phyloP scores from a whole-genome alignment of 352 stramenopile species.

The Blastocystis sp. region DNA sequence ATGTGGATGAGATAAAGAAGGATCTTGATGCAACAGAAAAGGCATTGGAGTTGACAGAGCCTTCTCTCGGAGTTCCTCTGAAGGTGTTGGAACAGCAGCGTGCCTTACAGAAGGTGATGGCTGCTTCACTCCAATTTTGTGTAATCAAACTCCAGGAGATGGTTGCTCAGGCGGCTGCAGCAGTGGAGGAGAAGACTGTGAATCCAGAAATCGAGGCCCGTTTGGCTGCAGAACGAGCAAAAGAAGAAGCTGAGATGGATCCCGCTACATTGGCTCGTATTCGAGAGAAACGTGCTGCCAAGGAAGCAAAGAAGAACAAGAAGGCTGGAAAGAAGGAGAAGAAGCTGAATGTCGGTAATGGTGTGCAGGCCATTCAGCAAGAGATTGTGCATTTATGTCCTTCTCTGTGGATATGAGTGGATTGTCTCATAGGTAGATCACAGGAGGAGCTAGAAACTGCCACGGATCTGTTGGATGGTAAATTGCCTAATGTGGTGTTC shows the following conservation, averaged over 20 bases:
- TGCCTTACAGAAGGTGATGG: not conserved
- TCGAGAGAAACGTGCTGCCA: slow-evolving; percentile 63
- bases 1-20: not conserved
- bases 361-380: not conserved
- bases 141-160: not conserved
- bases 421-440: not conserved
- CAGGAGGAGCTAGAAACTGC: slow-evolving; percentile 1
- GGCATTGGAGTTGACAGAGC: not conserved
- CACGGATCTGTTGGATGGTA: slow-evolving; percentile 65
- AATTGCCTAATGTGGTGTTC: slow-evolving; percentile 60
- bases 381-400: no score
- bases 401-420: not conserved
- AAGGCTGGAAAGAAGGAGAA: slow-evolving; percentile 76
- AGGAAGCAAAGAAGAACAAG: slow-evolving; percentile 74
- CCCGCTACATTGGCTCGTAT: slow-evolving; percentile 39
- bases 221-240: slow-evolving; percentile 36
- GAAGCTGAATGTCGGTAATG: slow-evolving; percentile 64
- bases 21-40: not conserved
- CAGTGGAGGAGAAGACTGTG: not conserved
- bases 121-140: not conserved
- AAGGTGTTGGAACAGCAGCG: not conserved
- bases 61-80: not conserved
- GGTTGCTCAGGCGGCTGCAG: not conserved
- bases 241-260: slow-evolving; percentile 54
- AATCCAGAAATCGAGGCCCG: slow-evolving; percentile 25